Evolutionary conservation across 1,139 yeast genomes (phyloP).

Genomic region (Nematodospora anomalae): DNA sequence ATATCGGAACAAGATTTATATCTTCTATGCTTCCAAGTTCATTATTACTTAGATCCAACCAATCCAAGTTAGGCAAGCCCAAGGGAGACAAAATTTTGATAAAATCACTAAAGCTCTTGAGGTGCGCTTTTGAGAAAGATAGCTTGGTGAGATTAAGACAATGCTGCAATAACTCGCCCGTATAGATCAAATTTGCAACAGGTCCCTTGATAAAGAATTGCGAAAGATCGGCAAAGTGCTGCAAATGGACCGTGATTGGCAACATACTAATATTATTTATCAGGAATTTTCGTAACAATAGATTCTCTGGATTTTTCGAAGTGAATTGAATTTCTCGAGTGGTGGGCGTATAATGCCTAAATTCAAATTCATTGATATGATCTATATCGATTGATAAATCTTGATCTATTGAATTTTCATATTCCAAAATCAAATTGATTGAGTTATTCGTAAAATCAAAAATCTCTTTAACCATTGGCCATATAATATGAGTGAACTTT

Average conservation of each 20-base stretch:
- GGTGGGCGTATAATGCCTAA: constrained; percentile 12
- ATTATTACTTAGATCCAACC: constrained; percentile 12
- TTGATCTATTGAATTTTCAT: constrained; percentile 11
- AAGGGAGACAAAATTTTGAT: constrained; percentile 3
- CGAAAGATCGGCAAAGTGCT: constrained; percentile 1
- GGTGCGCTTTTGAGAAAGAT: constrained; percentile 4
- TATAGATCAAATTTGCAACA: constrained; percentile 5
- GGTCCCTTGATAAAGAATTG: constrained; percentile 8
- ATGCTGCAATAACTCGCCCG: constrained; percentile 3
- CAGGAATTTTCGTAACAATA: constrained; percentile 4
- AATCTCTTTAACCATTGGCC: constrained; percentile 11
- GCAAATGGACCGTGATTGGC: constrained; percentile 6
- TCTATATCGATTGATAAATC: constrained; percentile 5
- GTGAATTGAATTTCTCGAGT: constrained; percentile 5
- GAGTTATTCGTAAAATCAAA: constrained; percentile 9
- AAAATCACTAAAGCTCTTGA: constrained; percentile 4
- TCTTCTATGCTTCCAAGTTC: constrained; percentile 11
- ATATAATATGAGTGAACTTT: constrained; percentile 10
- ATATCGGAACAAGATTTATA: constrained; percentile 5
- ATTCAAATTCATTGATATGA: constrained; percentile 9
- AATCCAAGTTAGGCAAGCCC: constrained; percentile 8
- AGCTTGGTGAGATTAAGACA: constrained; percentile 5
- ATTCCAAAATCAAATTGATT: constrained; percentile 10
- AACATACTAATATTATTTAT: constrained; percentile 10
- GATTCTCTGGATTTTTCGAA: neutral